A percentile compares a stretch with the other conserved stretches of the same genome.
phyloP scores from a whole-genome alignment of 192 early-diverging fungal genomes.

The Backusella psychrophila region DNA sequence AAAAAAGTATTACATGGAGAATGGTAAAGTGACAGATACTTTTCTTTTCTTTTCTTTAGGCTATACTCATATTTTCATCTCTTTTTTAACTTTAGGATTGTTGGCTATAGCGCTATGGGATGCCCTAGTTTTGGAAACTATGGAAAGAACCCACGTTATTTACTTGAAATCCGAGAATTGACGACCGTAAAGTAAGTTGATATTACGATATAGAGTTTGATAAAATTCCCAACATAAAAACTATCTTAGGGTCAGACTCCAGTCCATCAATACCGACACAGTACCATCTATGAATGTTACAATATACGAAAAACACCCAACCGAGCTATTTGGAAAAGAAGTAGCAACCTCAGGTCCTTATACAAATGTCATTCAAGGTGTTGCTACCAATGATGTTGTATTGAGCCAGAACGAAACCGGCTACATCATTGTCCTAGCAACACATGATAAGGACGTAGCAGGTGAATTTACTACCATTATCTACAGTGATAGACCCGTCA shows the following conservation, averaged over 20 bases:
- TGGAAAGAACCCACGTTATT: conserved; percentile 65
- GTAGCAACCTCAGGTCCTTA: conserved; percentile 58
- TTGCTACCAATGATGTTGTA: conserved; percentile 45
- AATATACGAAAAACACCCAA: conserved; percentile 57
- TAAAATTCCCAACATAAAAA: neutral
- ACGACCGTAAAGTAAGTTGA: conserved; percentile 55
- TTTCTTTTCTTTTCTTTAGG: neutral
- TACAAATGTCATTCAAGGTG: conserved; percentile 51
- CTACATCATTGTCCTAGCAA: conserved; percentile 51
- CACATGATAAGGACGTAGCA: conserved; percentile 41
- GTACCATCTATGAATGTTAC: conserved; percentile 69
- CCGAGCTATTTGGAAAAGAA: conserved; percentile 48
- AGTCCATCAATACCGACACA: conserved; percentile 60
- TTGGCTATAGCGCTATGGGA: conserved; percentile 60
- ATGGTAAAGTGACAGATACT: conserved; percentile 41
- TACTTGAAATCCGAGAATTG: conserved; percentile 53
- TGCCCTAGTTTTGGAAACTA: conserved; percentile 53
- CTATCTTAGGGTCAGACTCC: conserved; percentile 57
- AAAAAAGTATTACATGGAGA: conserved; percentile 49
- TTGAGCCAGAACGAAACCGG: conserved; percentile 48
- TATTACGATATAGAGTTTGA: neutral
- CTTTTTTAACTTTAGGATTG: conserved; percentile 31
- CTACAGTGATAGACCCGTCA: conserved; percentile 50
- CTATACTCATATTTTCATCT: neutral
- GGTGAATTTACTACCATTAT: conserved; percentile 46